A percentile compares a stretch with the other conserved stretches of the same genome.
These are phyloP conservation scores for Scedosporium boydii DNA, from an alignment of 2,329 filamentous ascomycete genomes.

Conservation along the genomic window DNA sequence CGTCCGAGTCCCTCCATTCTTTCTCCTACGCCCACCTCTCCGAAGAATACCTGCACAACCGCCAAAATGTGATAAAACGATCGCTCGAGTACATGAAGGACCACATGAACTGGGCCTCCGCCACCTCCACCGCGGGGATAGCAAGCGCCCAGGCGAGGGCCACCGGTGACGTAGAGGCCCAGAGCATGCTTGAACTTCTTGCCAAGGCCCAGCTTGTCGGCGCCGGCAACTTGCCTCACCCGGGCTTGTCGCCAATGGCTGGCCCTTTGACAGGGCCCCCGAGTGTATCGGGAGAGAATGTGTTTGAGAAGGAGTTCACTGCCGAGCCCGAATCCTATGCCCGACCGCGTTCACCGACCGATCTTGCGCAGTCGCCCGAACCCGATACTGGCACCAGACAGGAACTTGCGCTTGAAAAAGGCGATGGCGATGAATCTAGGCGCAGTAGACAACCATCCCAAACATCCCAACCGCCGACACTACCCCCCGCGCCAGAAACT, in stretches of 20 bases:
- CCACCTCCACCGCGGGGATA: constrained; percentile 58
- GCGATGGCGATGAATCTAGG: neutral
- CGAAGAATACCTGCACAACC: constrained; percentile 81
- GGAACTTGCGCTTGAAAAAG: neutral
- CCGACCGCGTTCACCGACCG: constrained; percentile 9
- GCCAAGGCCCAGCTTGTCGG: constrained; percentile 72
- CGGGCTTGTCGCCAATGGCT: constrained; percentile 28
- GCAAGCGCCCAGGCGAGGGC: constrained; percentile 75
- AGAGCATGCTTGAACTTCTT: constrained; percentile 83
- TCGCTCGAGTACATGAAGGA: constrained; percentile 97
- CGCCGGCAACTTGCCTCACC: constrained; percentile 49
- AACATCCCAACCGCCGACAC: neutral
- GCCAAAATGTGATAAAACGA: constrained; percentile 85
- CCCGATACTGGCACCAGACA: neutral
- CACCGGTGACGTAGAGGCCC: constrained; percentile 74
- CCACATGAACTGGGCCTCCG: constrained; percentile 66
- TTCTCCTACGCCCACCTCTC: constrained; percentile 97
- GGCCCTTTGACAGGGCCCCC: constrained; percentile 74
- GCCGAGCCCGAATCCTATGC: constrained; percentile 10
- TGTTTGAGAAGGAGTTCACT: constrained; percentile 74
- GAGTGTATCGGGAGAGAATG: constrained; percentile 60
- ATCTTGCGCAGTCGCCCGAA: neutral
- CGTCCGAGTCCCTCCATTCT: constrained; percentile 91
- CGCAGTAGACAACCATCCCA: neutral
- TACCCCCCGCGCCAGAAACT: neutral